A percentile compares a stretch with the other conserved stretches of the same genome.
Evolutionary conservation across 2,329 filamentous ascomycete species (phyloP).

Genomic region (Fusarium mexicanum): DNA sequence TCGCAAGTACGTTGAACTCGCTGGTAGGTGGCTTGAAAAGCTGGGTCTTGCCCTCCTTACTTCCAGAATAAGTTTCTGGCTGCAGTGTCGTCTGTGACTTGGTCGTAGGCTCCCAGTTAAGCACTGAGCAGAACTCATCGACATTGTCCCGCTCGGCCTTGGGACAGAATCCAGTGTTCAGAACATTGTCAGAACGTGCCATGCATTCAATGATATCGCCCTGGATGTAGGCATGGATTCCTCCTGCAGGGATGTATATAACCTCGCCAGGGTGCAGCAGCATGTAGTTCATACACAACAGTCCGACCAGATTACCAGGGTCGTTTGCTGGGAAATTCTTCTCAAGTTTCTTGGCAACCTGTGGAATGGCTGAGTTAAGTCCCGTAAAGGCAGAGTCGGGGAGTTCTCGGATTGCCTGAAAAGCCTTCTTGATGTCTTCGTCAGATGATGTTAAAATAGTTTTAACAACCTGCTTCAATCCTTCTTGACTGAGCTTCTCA

Average conservation of each 20-base stretch:
- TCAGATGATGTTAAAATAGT: constrained; percentile 63
- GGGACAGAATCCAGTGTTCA: constrained; percentile 80
- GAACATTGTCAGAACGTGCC: constrained; percentile 78
- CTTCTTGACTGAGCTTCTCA: constrained; percentile 57
- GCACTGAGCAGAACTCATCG: constrained; percentile 68
- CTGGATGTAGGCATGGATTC: constrained; percentile 77
- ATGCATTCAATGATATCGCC: constrained; percentile 84
- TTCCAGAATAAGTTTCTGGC: constrained; percentile 58
- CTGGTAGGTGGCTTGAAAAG: constrained; percentile 73
- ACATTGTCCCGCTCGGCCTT: constrained; percentile 69
- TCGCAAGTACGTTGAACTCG: constrained; percentile 76
- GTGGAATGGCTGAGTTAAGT: constrained; percentile 66
- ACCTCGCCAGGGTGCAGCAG: constrained; percentile 71
- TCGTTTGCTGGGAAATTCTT: constrained; percentile 72
- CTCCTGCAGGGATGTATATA: constrained; percentile 77
- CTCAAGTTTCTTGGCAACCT: constrained; percentile 71
- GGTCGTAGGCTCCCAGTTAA: constrained; percentile 72
- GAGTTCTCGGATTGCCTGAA: constrained; percentile 42
- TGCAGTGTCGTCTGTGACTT: constrained; percentile 65
- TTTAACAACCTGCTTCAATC: constrained; percentile 63
- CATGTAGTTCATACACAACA: constrained; percentile 80
- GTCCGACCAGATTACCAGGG: constrained; percentile 73
- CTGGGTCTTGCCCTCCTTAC: constrained; percentile 67
- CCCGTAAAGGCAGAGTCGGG: constrained; percentile 58
- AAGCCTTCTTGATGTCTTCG: constrained; percentile 41